These are phyloP conservation scores for Lactifluus hygrophoroides DNA, from an alignment of 768 basidiomycete species.

Conservation along the genomic window DNA sequence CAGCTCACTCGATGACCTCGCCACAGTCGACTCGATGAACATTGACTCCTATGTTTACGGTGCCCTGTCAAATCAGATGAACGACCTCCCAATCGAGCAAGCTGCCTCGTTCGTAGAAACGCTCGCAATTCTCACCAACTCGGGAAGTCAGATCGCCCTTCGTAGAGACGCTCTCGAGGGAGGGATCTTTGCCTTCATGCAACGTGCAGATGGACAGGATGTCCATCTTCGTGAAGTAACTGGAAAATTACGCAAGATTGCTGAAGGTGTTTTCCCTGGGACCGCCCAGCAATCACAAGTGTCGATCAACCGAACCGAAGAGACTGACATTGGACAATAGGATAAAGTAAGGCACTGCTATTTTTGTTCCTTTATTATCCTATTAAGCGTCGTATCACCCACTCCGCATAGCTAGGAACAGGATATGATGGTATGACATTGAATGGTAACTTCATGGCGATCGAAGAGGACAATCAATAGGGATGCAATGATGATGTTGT, in stretches of 20 bases:
- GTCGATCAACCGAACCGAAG: neutral
- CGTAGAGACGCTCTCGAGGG: neutral
- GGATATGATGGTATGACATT: no score
- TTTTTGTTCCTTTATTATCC: neutral
- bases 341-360: neutral
- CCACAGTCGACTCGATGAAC: neutral
- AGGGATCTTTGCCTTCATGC: neutral
- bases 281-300: neutral
- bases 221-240: slow-evolving; percentile 25
- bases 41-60: neutral
- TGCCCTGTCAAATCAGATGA: neutral
- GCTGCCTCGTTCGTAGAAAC: neutral
- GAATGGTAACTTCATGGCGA: no score
- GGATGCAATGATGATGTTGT: no score
- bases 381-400: no score
- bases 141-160: neutral
- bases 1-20: neutral
- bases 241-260: neutral
- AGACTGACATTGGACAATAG: neutral
- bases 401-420: no score
- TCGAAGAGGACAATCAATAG: no score
- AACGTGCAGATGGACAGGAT: neutral
- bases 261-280: neutral
- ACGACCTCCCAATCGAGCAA: neutral
- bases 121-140: neutral